Conservation (phyloP, 169 alveolate genomes). For the Theileria orientalis region DNA sequence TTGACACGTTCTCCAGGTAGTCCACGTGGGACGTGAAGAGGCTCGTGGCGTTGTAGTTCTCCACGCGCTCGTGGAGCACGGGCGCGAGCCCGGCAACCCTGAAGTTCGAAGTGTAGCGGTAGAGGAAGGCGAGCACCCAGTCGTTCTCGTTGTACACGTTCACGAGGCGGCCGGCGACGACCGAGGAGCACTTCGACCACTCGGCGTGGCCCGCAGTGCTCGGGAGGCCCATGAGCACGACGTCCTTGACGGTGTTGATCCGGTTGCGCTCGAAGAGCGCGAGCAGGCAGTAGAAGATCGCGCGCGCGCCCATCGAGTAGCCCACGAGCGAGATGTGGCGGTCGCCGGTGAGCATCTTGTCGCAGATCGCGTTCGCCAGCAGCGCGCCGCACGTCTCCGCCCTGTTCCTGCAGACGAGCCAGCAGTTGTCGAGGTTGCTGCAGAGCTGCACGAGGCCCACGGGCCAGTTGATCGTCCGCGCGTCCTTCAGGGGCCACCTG, state of each 20-base stretch:
- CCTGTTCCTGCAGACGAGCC: constrained; percentile 82
- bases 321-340: constrained; percentile 89
- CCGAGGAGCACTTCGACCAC: constrained; percentile 85
- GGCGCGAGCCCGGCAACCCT: constrained; percentile 81
- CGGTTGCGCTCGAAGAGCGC: constrained; percentile 76
- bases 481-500: constrained; percentile 6
- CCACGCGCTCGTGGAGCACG: constrained; percentile 71
- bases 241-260: constrained; percentile 80
- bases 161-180: constrained; percentile 85
- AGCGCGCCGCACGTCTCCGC: constrained; percentile 86
- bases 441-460: constrained; percentile 83
- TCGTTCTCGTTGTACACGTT: constrained; percentile 86
- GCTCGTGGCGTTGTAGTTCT: constrained; percentile 81
- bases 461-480: constrained; percentile 80
- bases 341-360: constrained; percentile 81
- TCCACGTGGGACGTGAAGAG: constrained; percentile 69
- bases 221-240: constrained; percentile 86
- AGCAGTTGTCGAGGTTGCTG: constrained; percentile 84
- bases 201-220: constrained; percentile 78
- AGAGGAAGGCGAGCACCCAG: constrained; percentile 89
- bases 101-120: constrained; percentile 81
- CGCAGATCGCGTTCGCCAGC: constrained; percentile 86
- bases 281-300: constrained; percentile 81
- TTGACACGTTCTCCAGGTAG: constrained; percentile 40
- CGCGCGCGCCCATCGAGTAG: constrained; percentile 89